These are phyloP conservation scores for Cutaneotrichosporon dermatis DNA, from an alignment of 1,284 basidiomycete genomes.

Conservation along the genomic window DNA sequence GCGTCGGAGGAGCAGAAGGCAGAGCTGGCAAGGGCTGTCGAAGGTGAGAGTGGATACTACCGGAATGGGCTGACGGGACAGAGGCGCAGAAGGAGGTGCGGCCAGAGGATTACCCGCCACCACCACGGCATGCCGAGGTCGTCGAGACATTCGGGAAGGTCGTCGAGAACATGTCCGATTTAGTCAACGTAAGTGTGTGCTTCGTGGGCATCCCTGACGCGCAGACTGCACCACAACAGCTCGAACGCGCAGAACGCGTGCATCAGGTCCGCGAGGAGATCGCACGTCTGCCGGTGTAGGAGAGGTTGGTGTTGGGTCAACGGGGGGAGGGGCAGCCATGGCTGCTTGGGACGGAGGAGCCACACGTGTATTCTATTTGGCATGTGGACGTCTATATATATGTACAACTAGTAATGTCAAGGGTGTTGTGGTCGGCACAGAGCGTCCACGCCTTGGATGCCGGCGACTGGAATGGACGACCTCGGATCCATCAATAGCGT, in stretches of 20 bases:
- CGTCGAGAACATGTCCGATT: constrained; percentile 32
- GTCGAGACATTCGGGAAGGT: constrained; percentile 29
- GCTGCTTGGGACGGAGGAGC: no score
- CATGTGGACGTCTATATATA: no score
- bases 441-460: no score
- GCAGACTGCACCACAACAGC: constrained; percentile 40
- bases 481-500: no score
- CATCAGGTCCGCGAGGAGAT: constrained; percentile 45
- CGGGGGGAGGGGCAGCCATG: no score
- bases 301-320: no score
- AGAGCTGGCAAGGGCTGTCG: neutral
- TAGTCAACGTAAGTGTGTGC: constrained; percentile 28
- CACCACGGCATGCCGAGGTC: constrained; percentile 37
- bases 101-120: constrained; percentile 26
- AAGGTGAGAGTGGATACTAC: neutral
- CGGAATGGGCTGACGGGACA: neutral
- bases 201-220: neutral
- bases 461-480: no score
- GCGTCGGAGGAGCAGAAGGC: constrained; percentile 30
- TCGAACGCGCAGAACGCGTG: constrained; percentile 44
- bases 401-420: neutral
- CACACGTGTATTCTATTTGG: neutral
- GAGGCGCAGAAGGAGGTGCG: constrained; percentile 5
- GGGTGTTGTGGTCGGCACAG: no score
- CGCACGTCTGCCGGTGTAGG: constrained; percentile 8